Evolutionary conservation across 352 stramenopile species (phyloP).

Genomic region (Pythium pectinolyticum): DNA sequence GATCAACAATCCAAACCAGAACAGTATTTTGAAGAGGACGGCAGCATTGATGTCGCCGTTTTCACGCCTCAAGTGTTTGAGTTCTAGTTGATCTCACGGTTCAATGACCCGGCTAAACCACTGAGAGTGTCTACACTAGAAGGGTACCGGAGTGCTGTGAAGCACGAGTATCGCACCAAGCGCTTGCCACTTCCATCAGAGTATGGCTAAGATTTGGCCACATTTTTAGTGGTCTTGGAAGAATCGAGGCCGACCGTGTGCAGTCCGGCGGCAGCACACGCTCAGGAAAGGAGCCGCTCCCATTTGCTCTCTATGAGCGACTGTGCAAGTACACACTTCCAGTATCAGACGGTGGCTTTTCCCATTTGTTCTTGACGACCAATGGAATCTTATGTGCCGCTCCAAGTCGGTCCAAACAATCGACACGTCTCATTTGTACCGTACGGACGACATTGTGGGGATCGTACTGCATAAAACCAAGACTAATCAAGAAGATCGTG

Average conservation of each 20-base stretch:
- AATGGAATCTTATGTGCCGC: slow-evolving; percentile 37
- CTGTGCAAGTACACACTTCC: not conserved
- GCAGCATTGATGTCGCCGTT: not conserved
- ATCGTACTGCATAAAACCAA: too few relatives aligned
- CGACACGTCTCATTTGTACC: slow-evolving; percentile 11
- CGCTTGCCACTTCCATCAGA: not conserved
- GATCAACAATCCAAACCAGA: not conserved
- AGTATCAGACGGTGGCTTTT: slow-evolving; percentile 13
- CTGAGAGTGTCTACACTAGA: not conserved
- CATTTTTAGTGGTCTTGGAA: slow-evolving; percentile 1
- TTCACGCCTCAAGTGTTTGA: slow-evolving; percentile 3
- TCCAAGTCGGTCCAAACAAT: slow-evolving; percentile 28
- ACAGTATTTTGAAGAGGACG: not conserved
- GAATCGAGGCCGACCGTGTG: not conserved
- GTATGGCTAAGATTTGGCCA: not conserved
- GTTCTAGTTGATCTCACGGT: not conserved
- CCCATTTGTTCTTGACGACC: slow-evolving; percentile 28
- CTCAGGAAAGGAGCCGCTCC: slow-evolving; percentile 1
- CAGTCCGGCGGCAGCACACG: not conserved
- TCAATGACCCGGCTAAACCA: not conserved
- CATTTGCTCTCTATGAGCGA: not conserved
- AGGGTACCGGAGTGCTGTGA: slow-evolving; percentile 2
- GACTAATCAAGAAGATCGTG: too few relatives aligned
- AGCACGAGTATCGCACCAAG: not conserved
- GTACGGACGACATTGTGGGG: slow-evolving; percentile 18